These are phyloP conservation scores for Phytophthora kernoviae DNA, from an alignment of 352 stramenopile genomes.

Conservation along the genomic window DNA sequence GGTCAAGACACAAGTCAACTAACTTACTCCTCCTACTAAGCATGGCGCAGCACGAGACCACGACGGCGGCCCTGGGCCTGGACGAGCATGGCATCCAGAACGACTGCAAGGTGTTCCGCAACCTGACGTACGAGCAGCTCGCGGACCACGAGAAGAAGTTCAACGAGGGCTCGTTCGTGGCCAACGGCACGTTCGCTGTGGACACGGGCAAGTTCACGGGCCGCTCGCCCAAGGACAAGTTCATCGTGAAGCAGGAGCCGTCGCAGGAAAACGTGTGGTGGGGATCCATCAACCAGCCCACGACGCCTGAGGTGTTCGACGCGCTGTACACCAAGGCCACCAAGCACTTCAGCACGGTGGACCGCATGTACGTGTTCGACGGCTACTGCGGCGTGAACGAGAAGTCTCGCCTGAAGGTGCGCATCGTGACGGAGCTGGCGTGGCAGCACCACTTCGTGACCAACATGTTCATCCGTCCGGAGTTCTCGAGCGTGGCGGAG, in stretches of 20 bases:
- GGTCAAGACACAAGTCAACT: neutral
- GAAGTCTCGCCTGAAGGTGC: constrained; percentile 93
- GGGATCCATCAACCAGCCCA: constrained; percentile 97
- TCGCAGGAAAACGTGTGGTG: constrained; percentile 97
- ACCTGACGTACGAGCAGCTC: constrained; percentile 96
- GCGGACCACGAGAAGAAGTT: constrained; percentile 95
- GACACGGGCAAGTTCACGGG: constrained; percentile 99
- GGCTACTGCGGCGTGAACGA: constrained; percentile 94
- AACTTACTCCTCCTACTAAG: neutral
- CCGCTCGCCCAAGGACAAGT: constrained; percentile 98
- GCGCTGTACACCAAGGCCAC: constrained; percentile 94
- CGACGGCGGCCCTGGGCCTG: constrained; percentile 52
- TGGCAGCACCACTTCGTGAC: constrained; percentile 99
- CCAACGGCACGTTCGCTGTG: constrained; percentile 95
- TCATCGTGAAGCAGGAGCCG: constrained; percentile 94
- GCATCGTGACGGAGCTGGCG: constrained; percentile 97
- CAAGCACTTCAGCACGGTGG: constrained; percentile 91
- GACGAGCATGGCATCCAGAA: constrained; percentile 91
- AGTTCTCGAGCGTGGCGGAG: constrained; percentile 85
- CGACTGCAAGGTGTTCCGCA: constrained; percentile 93
- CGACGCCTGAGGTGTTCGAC: constrained; percentile 94
- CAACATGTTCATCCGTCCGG: constrained; percentile 95
- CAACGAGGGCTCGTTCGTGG: constrained; percentile 91
- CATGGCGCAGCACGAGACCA: constrained; percentile 52
- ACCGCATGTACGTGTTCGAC: constrained; percentile 97